Evolutionary conservation across 805 yeast genomes (phyloP).

Genomic region (Priceomyces carsonii): DNA sequence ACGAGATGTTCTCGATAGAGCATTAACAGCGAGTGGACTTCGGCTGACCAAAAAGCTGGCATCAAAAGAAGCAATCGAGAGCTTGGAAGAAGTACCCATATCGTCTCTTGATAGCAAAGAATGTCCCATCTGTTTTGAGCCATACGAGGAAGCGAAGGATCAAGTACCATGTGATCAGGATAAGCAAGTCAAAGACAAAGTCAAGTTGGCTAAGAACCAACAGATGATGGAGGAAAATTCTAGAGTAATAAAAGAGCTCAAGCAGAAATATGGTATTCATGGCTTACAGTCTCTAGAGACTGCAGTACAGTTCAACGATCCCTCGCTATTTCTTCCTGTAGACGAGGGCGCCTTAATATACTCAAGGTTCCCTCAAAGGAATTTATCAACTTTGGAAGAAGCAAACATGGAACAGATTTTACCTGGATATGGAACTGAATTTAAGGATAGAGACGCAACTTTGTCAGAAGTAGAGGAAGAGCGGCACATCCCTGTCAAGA

Average conservation of each 20-base stretch:
- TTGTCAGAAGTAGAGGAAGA: slow-evolving; percentile 11
- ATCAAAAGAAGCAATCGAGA: slow-evolving; percentile 40
- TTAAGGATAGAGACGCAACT: slow-evolving; percentile 12
- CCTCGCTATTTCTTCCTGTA: slow-evolving; percentile 31
- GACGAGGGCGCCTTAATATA: slow-evolving; percentile 25
- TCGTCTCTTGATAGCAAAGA: slow-evolving; percentile 17
- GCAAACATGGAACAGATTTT: slow-evolving; percentile 23
- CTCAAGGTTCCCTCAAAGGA: slow-evolving; percentile 28
- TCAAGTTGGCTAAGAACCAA: background rate
- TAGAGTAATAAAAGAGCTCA: slow-evolving; percentile 7
- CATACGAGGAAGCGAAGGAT: slow-evolving; percentile 19
- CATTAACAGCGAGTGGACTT: slow-evolving; percentile 31
- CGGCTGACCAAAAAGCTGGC: slow-evolving; percentile 27
- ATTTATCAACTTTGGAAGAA: slow-evolving; percentile 18
- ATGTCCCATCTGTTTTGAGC: slow-evolving; percentile 45
- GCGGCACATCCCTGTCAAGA: slow-evolving; percentile 36
- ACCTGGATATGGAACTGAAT: slow-evolving; percentile 26
- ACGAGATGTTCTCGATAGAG: slow-evolving; percentile 34
- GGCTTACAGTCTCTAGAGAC: slow-evolving; percentile 10
- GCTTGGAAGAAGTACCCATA: slow-evolving; percentile 24
- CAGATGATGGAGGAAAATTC: slow-evolving; percentile 4
- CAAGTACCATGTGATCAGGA: slow-evolving; percentile 5
- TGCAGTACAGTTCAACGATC: slow-evolving; percentile 25
- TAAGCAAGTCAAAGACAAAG: background rate
- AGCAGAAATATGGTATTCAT: slow-evolving; percentile 3